phyloP scores from a whole-genome alignment of 2,329 filamentous ascomycete genomes.

The Dryadomyces sulphureus region DNA sequence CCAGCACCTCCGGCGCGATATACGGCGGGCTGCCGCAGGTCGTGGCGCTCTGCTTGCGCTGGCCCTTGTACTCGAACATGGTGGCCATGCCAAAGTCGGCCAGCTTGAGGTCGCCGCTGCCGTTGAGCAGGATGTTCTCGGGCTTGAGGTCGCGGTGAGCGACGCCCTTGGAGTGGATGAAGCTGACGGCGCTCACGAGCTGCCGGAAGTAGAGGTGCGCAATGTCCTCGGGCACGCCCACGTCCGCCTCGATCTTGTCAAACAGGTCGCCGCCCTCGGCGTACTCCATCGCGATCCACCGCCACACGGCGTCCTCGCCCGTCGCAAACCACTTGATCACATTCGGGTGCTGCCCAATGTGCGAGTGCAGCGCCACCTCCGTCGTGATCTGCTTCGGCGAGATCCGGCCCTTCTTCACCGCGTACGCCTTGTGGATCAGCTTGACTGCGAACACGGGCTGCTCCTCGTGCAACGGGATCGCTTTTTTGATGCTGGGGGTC shows the following conservation, averaged over 20 bases:
- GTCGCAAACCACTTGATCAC: conserved; percentile 86
- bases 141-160: conserved; percentile 87
- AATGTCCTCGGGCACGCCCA: conserved; percentile 85
- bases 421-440: conserved; percentile 96
- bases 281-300: conserved; percentile 97
- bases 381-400: conserved; percentile 79
- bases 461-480: conserved; percentile 53
- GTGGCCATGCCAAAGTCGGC: conserved; percentile 95
- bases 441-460: conserved; percentile 89
- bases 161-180: conserved; percentile 92
- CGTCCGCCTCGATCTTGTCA: conserved; percentile 98
- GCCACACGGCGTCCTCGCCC: conserved; percentile 75
- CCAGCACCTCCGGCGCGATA: conserved; percentile 82
- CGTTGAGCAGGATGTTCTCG: conserved; percentile 85
- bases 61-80: conserved; percentile 79
- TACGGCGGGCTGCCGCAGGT: conserved; percentile 95
- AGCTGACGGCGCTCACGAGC: conserved; percentile 76
- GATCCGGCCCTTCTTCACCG: conserved; percentile 74
- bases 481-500: conserved; percentile 70
- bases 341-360: conserved; percentile 80
- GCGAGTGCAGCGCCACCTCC: conserved; percentile 80
- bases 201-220: conserved; percentile 95
- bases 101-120: conserved; percentile 75
- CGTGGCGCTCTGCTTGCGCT: conserved; percentile 67
- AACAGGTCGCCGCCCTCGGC: conserved; percentile 93